Conservation (phyloP, 2,329 filamentous ascomycete species). For the Hypoxylon sp. region DNA sequence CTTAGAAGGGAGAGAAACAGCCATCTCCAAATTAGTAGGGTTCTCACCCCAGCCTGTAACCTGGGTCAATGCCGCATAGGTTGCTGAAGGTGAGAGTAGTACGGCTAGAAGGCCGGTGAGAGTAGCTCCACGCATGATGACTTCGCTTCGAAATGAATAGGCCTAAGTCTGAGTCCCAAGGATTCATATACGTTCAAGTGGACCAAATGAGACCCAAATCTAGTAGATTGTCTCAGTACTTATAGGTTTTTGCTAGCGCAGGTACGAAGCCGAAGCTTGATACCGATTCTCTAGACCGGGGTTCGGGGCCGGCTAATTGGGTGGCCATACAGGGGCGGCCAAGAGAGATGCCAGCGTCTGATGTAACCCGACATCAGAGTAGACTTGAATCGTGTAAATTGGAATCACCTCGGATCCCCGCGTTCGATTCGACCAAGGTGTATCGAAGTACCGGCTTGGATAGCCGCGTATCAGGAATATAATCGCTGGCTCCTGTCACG, state of each 20-base stretch:
- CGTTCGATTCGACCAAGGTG: constrained; percentile 4
- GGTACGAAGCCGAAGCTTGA: constrained; percentile 13
- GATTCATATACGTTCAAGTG: background rate
- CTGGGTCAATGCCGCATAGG: constrained; percentile 40
- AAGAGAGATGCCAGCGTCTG: constrained; percentile 21
- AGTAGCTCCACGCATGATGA: constrained; percentile 28
- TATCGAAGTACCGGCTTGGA: constrained; percentile 20
- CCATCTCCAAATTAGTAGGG: constrained; percentile 45
- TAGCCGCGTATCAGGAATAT: constrained; percentile 16
- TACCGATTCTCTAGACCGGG: constrained; percentile 17
- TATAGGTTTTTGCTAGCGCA: constrained; percentile 15
- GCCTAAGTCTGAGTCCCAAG: background rate
- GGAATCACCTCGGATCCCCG: constrained; percentile 27
- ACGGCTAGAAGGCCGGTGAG: constrained; percentile 20
- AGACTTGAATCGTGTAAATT: constrained; percentile 30
- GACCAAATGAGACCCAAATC: background rate
- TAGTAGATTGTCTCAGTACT: constrained; percentile 4
- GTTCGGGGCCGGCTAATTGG: constrained; percentile 37
- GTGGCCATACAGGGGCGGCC: constrained; percentile 18
- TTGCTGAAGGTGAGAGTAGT: constrained; percentile 20
- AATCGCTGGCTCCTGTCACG: background rate
- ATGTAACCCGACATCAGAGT: constrained; percentile 34
- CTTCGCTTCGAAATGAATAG: background rate
- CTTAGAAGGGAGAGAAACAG: constrained; percentile 37
- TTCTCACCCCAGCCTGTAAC: constrained; percentile 43